Evolutionary conservation across 495 filamentous ascomycete genomes (phyloP).

Genomic region (Lasiosphaeriaceae sp.): DNA sequence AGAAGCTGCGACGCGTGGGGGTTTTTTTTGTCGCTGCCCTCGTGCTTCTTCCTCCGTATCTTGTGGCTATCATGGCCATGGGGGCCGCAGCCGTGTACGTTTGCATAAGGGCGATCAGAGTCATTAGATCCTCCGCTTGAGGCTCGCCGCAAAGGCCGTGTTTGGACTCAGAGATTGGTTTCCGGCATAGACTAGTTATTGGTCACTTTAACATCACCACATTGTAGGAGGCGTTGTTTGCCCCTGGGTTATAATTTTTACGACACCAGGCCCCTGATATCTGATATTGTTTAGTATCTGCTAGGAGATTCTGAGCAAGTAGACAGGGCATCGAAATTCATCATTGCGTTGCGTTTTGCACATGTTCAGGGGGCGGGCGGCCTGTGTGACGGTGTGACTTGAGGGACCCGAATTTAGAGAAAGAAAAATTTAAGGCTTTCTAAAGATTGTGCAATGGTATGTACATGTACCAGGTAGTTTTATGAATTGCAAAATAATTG

Average conservation of each 20-base stretch:
- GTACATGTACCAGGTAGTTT: too few species aligned
- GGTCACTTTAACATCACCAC: constrained; percentile 5
- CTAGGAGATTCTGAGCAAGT: not conserved
- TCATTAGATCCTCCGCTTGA: constrained; percentile 2
- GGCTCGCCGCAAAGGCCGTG: not conserved
- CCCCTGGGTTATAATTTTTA: not conserved
- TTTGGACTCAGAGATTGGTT: not conserved
- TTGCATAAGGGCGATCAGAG: constrained; percentile 17
- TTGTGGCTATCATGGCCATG: constrained; percentile 23
- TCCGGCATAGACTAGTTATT: constrained; percentile 6
- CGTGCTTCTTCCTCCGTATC: constrained; percentile 34
- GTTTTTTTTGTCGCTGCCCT: constrained; percentile 27
- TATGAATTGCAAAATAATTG: too few species aligned
- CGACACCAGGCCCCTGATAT: not conserved
- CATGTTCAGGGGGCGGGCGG: too few species aligned
- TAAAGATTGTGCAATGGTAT: too few species aligned
- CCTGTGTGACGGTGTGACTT: not conserved
- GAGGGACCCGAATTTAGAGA: too few species aligned
- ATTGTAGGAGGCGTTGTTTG: constrained; percentile 13
- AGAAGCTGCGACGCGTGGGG: constrained; percentile 28
- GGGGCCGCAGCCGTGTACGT: constrained; percentile 24
- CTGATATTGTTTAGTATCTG: not conserved
- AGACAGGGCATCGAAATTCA: not conserved
- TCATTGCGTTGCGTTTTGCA: too few species aligned
- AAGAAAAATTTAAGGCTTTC: too few species aligned